Percentiles rank a stretch among this genome's conserved stretches.
Conservation (phyloP, 805 yeast species). For the Cephaloascus fragrans region DNA sequence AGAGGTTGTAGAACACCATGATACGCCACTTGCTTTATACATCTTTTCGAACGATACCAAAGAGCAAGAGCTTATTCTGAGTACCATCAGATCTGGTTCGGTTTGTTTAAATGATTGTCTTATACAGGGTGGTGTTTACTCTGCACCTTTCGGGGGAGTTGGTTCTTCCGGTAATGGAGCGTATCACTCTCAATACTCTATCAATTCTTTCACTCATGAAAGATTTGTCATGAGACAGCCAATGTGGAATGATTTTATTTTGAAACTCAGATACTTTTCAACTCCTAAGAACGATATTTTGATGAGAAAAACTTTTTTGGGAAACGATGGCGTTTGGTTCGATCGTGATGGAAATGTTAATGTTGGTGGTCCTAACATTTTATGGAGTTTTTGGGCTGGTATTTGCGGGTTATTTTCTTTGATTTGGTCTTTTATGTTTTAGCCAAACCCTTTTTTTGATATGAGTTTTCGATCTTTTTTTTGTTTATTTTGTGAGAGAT, state of each 20-base stretch:
- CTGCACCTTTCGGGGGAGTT: conserved; percentile 87
- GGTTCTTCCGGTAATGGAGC: conserved; percentile 78
- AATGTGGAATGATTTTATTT: conserved; percentile 48
- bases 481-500: too few relatives aligned
- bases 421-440: conserved; percentile 4
- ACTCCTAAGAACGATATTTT: conserved; percentile 20
- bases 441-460: too few relatives aligned
- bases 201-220: conserved; percentile 64
- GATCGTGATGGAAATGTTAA: conserved; percentile 24
- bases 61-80: conserved; percentile 40
- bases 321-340: conserved; percentile 22
- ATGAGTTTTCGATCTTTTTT: too few relatives aligned
- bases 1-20: conserved; percentile 37
- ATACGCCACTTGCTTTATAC: conserved; percentile 77
- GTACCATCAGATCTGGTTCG: conserved; percentile 62
- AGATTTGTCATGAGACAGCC: conserved; percentile 60
- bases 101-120: conserved; percentile 61
- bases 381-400: conserved; percentile 21
- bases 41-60: conserved; percentile 41
- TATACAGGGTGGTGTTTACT: conserved; percentile 56
- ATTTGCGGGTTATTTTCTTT: conserved; percentile 20
- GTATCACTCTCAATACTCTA: conserved; percentile 69
- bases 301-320: conserved; percentile 19
- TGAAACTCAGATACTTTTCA: conserved; percentile 55
- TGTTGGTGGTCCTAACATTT: conserved; percentile 19